Conservation (phyloP, 2,329 filamentous ascomycete genomes). For the Trichoderma aggressivum region DNA sequence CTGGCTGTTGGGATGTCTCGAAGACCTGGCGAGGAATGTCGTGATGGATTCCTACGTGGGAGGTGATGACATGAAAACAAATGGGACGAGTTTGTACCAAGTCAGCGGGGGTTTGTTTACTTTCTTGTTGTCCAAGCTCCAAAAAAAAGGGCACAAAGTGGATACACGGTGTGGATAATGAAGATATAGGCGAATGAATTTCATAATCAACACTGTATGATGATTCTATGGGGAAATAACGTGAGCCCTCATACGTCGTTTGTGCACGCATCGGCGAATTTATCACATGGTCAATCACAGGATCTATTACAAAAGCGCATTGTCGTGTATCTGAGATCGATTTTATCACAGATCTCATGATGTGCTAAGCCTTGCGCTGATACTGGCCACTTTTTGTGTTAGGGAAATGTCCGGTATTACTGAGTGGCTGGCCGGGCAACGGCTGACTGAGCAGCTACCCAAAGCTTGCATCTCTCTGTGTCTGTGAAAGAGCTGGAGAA, state of each 20-base stretch:
- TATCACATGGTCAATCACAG: not conserved
- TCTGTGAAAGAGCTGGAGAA: not conserved
- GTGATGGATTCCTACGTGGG: conserved; percentile 16
- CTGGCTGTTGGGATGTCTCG: conserved; percentile 10
- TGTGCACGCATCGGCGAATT: not conserved
- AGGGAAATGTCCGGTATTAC: not conserved
- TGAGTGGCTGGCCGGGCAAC: not conserved
- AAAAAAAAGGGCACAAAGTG: conserved; percentile 5
- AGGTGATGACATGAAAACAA: conserved; percentile 22
- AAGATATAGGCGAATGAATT: not conserved
- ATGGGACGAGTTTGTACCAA: conserved; percentile 22
- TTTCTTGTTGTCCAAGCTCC: conserved; percentile 22
- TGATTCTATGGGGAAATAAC: not conserved
- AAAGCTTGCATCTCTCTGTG: not conserved
- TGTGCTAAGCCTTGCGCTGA: not conserved
- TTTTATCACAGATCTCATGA: not conserved
- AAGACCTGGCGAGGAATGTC: conserved; percentile 18
- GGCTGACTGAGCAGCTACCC: not conserved
- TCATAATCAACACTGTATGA: not conserved
- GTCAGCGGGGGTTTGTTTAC: conserved; percentile 29
- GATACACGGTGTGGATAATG: not conserved
- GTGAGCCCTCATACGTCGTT: not conserved
- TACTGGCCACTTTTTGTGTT: not conserved
- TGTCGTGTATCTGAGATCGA: not conserved
- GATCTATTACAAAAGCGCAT: not conserved